These are phyloP conservation scores for Beverwykella pulmonaria DNA, from an alignment of 495 filamentous ascomycete species.

Conservation along the genomic window DNA sequence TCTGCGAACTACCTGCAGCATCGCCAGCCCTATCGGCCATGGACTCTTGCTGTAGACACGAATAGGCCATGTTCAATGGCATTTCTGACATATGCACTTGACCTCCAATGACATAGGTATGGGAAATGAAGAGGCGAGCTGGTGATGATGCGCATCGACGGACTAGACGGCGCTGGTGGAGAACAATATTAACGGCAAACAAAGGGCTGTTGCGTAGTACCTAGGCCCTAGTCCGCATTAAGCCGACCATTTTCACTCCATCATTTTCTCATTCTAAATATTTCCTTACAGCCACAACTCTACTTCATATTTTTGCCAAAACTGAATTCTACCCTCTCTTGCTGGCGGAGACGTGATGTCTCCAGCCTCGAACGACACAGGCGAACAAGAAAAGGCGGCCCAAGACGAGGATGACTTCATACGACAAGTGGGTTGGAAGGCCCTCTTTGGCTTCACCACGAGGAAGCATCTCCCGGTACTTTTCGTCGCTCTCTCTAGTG, in stretches of 20 bases:
- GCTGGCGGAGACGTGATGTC: neutral
- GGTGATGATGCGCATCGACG: neutral
- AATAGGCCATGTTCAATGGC: neutral
- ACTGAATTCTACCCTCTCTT: neutral
- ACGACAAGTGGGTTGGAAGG: conserved; percentile 45
- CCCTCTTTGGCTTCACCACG: conserved; percentile 74
- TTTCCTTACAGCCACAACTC: neutral
- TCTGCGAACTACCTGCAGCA: neutral
- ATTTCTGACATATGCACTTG: neutral
- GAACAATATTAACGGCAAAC: conserved; percentile 39
- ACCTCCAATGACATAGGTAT: neutral
- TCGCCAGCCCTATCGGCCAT: neutral
- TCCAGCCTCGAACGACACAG: conserved; percentile 33
- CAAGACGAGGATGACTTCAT: conserved; percentile 38
- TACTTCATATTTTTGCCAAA: neutral
- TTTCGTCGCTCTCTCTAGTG: conserved; percentile 54
- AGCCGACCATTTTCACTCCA: neutral
- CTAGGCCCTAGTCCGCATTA: conserved; percentile 14
- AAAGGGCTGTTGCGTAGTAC: neutral
- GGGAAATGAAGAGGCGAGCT: neutral
- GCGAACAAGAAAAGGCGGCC: conserved; percentile 24
- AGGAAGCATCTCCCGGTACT: conserved; percentile 61
- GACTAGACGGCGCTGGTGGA: conserved; percentile 1
- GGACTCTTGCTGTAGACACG: neutral
- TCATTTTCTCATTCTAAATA: neutral